Evolutionary conservation across 1,284 basidiomycete genomes (phyloP).

Genomic region (Vanrija sp.): DNA sequence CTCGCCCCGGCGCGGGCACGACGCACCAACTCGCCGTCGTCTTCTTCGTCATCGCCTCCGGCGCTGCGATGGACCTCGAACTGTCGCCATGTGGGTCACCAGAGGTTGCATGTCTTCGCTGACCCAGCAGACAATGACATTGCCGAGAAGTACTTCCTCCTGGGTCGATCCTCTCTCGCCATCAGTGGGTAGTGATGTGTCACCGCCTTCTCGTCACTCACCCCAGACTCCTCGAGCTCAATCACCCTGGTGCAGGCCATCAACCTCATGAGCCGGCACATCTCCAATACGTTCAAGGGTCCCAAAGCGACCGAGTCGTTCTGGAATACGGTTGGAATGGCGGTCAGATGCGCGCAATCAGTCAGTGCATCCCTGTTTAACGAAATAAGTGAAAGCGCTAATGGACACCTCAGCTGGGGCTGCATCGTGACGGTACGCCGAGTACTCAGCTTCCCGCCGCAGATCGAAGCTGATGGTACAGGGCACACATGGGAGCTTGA

Average conservation of each 20-base stretch:
- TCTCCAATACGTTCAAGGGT: not conserved
- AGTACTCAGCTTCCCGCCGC: not conserved
- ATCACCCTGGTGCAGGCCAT: conserved; percentile 15
- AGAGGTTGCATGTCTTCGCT: too few relatives aligned
- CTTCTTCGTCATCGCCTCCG: conserved; percentile 16
- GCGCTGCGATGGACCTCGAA: conserved; percentile 11
- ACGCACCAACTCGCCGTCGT: conserved; percentile 13
- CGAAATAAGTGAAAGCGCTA: too few relatives aligned
- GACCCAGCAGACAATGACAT: conserved; percentile 1
- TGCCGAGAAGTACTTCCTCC: conserved; percentile 6
- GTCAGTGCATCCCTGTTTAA: not conserved
- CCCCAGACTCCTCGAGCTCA: conserved; percentile 5
- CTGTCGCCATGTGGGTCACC: conserved; percentile 3
- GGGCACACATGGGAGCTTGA: conserved; percentile 18
- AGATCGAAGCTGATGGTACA: conserved; percentile 4
- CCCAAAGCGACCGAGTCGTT: not conserved
- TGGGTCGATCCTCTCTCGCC: conserved; percentile 10
- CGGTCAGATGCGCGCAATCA: conserved; percentile 9
- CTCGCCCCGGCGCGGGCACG: not conserved
- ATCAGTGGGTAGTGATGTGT: not conserved
- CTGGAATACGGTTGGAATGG: conserved; percentile 16
- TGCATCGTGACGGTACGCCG: too few relatives aligned
- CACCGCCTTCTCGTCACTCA: too few relatives aligned
- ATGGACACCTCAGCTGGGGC: too few relatives aligned
- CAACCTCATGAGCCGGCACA: conserved; percentile 12